Conservation (phyloP, 495 filamentous ascomycete genomes). For the Friedmanniomyces simplex region DNA sequence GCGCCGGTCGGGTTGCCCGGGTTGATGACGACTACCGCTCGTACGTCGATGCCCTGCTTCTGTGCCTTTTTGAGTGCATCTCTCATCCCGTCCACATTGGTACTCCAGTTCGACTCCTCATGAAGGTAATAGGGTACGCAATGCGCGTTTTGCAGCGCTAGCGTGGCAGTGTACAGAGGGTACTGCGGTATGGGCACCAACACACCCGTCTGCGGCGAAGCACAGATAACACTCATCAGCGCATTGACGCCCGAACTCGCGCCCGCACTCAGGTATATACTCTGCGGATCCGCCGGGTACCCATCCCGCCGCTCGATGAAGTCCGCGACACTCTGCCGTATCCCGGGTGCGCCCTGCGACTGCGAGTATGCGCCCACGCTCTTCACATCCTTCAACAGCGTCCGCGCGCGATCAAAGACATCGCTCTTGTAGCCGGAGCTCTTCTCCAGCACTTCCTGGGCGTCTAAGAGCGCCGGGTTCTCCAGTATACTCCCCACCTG, state of each 20-base stretch:
- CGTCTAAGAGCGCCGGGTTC: conserved; percentile 72
- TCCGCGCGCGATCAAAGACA: conserved; percentile 72
- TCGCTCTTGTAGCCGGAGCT: conserved; percentile 73
- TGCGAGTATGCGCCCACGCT: conserved; percentile 95
- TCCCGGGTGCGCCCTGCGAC: conserved; percentile 74
- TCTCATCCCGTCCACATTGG: conserved; percentile 66
- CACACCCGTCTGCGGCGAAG: conserved; percentile 65
- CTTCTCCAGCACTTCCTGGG: conserved; percentile 56
- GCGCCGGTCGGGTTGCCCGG: conserved; percentile 95
- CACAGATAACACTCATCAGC: conserved; percentile 79
- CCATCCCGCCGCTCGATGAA: conserved; percentile 91
- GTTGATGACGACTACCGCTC: conserved; percentile 93
- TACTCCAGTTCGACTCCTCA: conserved; percentile 76
- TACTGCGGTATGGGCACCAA: conserved; percentile 96
- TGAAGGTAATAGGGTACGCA: conserved; percentile 91
- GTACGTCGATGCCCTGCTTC: conserved; percentile 67
- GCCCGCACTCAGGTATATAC: conserved; percentile 80
- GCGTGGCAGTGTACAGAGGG: conserved; percentile 90
- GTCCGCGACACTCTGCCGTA: conserved; percentile 78
- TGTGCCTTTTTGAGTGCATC: conserved; percentile 59
- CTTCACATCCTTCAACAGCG: conserved; percentile 67
- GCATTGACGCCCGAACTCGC: conserved; percentile 93
- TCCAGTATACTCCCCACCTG: conserved; percentile 92
- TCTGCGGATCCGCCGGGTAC: conserved; percentile 62
- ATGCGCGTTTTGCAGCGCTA: conserved; percentile 74